A percentile compares a stretch with the other conserved stretches of the same genome.
phyloP scores from a whole-genome alignment of 805 yeast species.

The Starmerella davenportii region DNA sequence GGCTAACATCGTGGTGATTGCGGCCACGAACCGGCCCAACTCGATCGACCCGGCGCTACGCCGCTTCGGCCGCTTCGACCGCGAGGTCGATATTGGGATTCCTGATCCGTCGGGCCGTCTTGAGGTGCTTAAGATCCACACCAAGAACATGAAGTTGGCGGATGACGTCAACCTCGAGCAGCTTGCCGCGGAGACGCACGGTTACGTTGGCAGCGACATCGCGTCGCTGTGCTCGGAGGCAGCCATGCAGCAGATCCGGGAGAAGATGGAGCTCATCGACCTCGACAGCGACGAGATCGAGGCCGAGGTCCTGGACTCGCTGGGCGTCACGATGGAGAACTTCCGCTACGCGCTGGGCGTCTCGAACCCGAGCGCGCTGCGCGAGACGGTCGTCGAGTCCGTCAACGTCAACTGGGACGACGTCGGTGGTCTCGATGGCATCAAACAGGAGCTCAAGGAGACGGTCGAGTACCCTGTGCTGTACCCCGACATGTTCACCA shows the following conservation, averaged over 20 bases:
- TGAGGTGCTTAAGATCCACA: conserved; percentile 91
- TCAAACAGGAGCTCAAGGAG: conserved; percentile 93
- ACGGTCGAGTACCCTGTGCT: conserved; percentile 97
- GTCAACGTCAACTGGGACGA: conserved; percentile 99
- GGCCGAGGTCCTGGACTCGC: conserved; percentile 86
- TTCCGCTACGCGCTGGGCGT: conserved; percentile 94
- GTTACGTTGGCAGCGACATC: conserved; percentile 97
- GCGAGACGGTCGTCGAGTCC: conserved; percentile 97
- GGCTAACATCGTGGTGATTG: conserved; percentile 92
- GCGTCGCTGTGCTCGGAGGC: conserved; percentile 99
- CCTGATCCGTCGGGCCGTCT: conserved; percentile 98
- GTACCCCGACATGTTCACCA: conserved; percentile 97
- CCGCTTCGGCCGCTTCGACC: conserved; percentile 70
- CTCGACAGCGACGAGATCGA: conserved; percentile 92
- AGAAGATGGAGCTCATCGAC: conserved; percentile 95
- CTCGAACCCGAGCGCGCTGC: conserved; percentile 95
- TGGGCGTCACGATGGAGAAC: conserved; percentile 98
- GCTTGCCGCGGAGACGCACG: conserved; percentile 94
- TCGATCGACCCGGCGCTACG: conserved; percentile 73
- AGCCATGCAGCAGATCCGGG: conserved; percentile 99
- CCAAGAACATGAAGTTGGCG: conserved; percentile 93
- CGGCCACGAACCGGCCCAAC: conserved; percentile 85
- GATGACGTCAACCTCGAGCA: conserved; percentile 92
- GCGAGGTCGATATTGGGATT: conserved; percentile 75
- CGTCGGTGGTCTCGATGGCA: conserved; percentile 93